A percentile compares a stretch with the other conserved stretches of the same genome.
Conservation (phyloP, 108 stramenopile genomes). For the Pseudonitzschia multistriata region DNA sequence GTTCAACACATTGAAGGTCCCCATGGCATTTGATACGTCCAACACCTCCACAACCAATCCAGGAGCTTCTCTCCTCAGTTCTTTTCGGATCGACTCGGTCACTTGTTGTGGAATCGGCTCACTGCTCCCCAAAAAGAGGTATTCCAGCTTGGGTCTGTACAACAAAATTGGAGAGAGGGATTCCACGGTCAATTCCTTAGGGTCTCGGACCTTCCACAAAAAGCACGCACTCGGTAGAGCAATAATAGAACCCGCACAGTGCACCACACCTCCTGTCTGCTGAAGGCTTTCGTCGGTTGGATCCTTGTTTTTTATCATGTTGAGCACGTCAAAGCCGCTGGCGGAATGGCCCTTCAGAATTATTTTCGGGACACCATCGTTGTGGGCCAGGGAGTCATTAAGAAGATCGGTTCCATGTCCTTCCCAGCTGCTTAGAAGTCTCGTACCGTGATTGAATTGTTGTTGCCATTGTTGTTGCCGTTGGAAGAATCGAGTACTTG, state of each 20-base stretch:
- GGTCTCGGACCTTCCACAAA: constrained; percentile 51
- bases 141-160: constrained; percentile 55
- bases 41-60: constrained; percentile 61
- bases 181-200: constrained; percentile 59
- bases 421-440: constrained; percentile 28
- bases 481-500: neutral
- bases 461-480: constrained; percentile 1
- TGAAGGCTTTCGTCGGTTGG: constrained; percentile 10
- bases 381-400: constrained; percentile 46
- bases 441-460: neutral
- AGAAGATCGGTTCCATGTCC: constrained; percentile 61
- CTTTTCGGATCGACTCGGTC: constrained; percentile 48
- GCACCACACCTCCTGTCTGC: constrained; percentile 40
- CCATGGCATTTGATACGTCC: constrained; percentile 74
- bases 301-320: constrained; percentile 47
- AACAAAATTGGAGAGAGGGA: constrained; percentile 51
- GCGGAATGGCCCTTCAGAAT: constrained; percentile 40
- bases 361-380: constrained; percentile 30
- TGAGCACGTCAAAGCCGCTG: constrained; percentile 71
- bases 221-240: constrained; percentile 67
- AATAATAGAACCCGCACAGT: constrained; percentile 64
- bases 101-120: constrained; percentile 42
- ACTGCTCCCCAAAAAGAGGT: constrained; percentile 68
- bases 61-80: constrained; percentile 16
- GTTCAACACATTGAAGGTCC: constrained; percentile 86